phyloP scores from a whole-genome alignment of 768 basidiomycete genomes.

The Exidia glandulosa region DNA sequence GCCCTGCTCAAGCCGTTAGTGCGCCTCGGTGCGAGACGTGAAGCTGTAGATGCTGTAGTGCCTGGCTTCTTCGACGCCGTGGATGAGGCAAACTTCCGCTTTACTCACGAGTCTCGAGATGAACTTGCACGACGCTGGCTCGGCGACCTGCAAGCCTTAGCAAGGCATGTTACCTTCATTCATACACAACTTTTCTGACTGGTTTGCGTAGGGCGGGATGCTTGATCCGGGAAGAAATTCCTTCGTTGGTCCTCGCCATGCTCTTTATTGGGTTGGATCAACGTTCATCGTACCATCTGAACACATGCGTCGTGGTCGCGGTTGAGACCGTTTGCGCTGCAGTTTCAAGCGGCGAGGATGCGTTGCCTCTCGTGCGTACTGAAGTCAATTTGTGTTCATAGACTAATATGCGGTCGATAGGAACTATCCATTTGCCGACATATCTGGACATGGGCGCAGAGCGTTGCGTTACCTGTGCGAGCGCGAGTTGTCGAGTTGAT shows the following conservation, averaged over 20 bases:
- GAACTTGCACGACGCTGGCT: slow-evolving; percentile 31
- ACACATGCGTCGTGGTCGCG: too few species aligned
- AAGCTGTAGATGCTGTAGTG: slow-evolving; percentile 23
- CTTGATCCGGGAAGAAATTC: neutral
- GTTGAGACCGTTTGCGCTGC: slow-evolving; percentile 40
- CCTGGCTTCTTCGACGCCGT: slow-evolving; percentile 13
- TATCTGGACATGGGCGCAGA: neutral
- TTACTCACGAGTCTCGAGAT: slow-evolving; percentile 20
- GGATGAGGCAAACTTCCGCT: slow-evolving; percentile 15
- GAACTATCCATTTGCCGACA: neutral
- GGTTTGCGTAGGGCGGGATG: neutral
- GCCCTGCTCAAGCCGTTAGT: slow-evolving; percentile 21
- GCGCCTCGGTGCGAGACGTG: slow-evolving; percentile 33
- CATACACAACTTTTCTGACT: neutral
- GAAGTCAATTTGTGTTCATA: too few species aligned
- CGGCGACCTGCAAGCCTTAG: neutral
- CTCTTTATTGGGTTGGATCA: too few species aligned
- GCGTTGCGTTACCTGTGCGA: neutral
- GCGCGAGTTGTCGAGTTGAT: neutral
- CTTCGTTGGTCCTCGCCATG: neutral
- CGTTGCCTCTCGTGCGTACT: neutral
- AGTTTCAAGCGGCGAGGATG: too few species aligned
- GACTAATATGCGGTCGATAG: neutral
- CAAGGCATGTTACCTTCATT: neutral
- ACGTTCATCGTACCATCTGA: too few species aligned